Conservation (phyloP, 805 yeast genomes). For the Ogataea minuta region DNA sequence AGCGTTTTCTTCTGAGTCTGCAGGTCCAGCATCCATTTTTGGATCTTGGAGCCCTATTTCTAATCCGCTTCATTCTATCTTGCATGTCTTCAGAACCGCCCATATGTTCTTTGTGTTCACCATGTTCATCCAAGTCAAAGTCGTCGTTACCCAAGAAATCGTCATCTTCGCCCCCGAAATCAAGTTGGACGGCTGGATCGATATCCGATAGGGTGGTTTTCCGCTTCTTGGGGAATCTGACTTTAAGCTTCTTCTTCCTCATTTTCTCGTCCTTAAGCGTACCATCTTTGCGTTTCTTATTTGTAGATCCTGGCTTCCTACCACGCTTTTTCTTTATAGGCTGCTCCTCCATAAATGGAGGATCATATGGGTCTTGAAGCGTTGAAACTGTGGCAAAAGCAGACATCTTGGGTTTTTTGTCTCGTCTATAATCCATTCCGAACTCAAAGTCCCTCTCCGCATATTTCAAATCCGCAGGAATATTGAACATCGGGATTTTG, state of each 20-base stretch:
- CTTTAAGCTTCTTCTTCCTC: constrained; percentile 17
- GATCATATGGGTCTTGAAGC: constrained; percentile 5
- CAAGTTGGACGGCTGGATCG: constrained; percentile 12
- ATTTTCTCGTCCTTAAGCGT: constrained; percentile 12
- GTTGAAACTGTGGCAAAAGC: constrained; percentile 12
- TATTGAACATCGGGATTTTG: constrained; percentile 17
- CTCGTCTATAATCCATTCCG: constrained; percentile 7
- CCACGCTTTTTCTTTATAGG: constrained; percentile 21
- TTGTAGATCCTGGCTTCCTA: constrained; percentile 23
- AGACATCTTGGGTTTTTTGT: constrained; percentile 10
- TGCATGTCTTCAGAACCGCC: constrained; percentile 16
- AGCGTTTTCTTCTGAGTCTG: constrained; percentile 66
- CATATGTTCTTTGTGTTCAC: constrained; percentile 1
- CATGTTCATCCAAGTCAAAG: constrained; percentile 8
- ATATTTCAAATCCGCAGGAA: constrained; percentile 18
- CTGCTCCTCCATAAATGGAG: constrained; percentile 1
- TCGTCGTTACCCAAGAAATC: constrained; percentile 9
- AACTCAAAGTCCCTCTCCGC: constrained; percentile 12
- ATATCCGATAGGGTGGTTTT: constrained; percentile 9
- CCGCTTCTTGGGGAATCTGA: constrained; percentile 17
- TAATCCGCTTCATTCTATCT: constrained; percentile 17
- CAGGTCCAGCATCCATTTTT: constrained; percentile 76
- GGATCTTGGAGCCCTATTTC: constrained; percentile 22
- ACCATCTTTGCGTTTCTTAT: constrained; percentile 18
- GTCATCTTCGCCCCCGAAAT: constrained; percentile 10